Conservation (phyloP, 306 rosid genomes). For the Erythrophleum fordii region DNA sequence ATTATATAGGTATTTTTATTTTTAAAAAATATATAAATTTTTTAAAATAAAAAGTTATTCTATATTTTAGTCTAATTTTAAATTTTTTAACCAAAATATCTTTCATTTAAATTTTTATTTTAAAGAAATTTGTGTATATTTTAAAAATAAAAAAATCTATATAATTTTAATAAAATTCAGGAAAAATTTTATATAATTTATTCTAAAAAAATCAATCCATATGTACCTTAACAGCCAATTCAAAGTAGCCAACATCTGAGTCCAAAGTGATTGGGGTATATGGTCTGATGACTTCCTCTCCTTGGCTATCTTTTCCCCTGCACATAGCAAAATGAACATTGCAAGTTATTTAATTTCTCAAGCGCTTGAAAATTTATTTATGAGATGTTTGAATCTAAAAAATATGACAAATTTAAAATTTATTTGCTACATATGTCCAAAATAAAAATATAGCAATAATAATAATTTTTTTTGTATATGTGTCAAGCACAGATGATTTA, state of each 20-base stretch:
- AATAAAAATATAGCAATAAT: no score
- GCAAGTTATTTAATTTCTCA: not conserved
- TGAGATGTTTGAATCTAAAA: not conserved
- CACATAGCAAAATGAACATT: not conserved
- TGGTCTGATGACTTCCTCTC: conserved; percentile 66
- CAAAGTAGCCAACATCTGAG: conserved; percentile 73
- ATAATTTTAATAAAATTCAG: not conserved
- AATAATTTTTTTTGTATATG: no score
- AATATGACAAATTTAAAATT: not conserved
- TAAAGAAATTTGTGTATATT: no score
- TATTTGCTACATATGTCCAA: not conserved
- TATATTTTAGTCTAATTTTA: no score
- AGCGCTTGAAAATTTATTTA: no score
- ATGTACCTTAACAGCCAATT: conserved; percentile 71
- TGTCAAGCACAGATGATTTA: no score
- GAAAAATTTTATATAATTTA: not conserved
- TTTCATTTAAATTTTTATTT: no score
- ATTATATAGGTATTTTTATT: no score
- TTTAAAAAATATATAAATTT: no score
- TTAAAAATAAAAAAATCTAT: no score
- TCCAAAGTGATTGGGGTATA: conserved; percentile 88
- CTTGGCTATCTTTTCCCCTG: conserved; percentile 70
- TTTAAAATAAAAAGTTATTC: no score
- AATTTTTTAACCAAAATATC: no score
- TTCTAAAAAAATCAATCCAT: not conserved